A percentile compares a stretch with the other conserved stretches of the same genome.
Conservation (phyloP, 2,329 filamentous ascomycete genomes). For the Diaporthe humulicola region DNA sequence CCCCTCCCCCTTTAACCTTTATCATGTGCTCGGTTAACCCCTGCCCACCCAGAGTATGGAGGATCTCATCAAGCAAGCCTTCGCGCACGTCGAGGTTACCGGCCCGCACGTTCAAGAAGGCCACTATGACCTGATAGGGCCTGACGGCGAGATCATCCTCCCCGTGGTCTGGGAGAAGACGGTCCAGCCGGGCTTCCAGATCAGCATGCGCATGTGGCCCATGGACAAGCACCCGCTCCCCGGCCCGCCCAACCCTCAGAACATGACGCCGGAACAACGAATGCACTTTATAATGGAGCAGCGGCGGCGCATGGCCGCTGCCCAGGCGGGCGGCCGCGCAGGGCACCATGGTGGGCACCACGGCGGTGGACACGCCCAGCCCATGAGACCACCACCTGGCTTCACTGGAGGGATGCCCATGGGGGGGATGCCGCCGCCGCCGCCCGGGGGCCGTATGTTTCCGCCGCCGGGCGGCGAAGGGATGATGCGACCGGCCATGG, state of each 20-base stretch:
- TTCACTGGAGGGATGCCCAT: background rate
- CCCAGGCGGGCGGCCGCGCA: background rate
- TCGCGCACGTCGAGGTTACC: constrained; percentile 81
- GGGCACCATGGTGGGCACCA: background rate
- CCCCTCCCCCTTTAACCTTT: background rate
- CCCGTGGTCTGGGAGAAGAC: constrained; percentile 86
- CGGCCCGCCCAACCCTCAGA: constrained; percentile 30
- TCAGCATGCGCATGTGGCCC: constrained; percentile 72
- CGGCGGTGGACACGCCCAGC: background rate
- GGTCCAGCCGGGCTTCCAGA: constrained; percentile 80
- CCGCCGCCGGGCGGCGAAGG: background rate
- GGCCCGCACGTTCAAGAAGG: constrained; percentile 82
- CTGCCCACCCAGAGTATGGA: constrained; percentile 78
- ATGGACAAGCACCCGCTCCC: constrained; percentile 58
- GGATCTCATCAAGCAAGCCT: constrained; percentile 86
- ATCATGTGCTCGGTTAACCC: background rate
- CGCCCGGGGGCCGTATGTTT: background rate
- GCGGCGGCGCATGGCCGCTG: background rate
- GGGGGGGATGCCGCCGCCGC: constrained; percentile 18
- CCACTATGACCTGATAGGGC: constrained; percentile 84
- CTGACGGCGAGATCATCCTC: constrained; percentile 85
- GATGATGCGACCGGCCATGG: constrained; percentile 4
- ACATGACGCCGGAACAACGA: constrained; percentile 30
- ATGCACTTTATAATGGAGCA: background rate
- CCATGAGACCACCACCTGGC: constrained; percentile 14